A percentile compares a stretch with the other conserved stretches of the same genome.
Evolutionary conservation across 2,329 filamentous ascomycete species (phyloP).

Genomic region (Daldinia eschscholtzii): DNA sequence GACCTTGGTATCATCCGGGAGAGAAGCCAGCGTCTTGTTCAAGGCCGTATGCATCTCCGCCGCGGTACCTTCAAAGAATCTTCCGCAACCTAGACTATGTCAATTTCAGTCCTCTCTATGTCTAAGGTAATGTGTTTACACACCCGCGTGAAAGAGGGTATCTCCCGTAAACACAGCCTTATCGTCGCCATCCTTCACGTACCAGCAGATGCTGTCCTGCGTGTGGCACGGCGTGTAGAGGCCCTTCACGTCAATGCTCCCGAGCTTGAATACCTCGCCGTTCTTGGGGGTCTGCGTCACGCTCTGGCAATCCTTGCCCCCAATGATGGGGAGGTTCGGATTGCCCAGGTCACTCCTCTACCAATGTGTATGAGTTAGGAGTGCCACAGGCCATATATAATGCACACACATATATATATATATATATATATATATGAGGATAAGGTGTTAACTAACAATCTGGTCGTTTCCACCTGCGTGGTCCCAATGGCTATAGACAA

Average conservation of each 20-base stretch:
- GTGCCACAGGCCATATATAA: neutral
- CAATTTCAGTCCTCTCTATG: constrained; percentile 13
- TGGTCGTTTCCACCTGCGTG: constrained; percentile 93
- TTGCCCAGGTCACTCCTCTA: constrained; percentile 63
- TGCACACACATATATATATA: neutral
- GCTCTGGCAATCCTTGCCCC: constrained; percentile 85
- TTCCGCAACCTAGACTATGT: constrained; percentile 78
- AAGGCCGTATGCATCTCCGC: constrained; percentile 93
- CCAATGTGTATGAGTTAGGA: constrained; percentile 16
- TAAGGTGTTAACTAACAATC: constrained; percentile 67
- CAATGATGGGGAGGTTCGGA: constrained; percentile 80
- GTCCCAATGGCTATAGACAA: too few species aligned
- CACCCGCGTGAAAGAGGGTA: constrained; percentile 93
- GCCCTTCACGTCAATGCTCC: constrained; percentile 83
- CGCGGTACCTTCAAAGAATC: constrained; percentile 93
- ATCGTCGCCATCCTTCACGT: constrained; percentile 81
- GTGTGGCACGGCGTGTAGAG: constrained; percentile 98
- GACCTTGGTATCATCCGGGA: constrained; percentile 92
- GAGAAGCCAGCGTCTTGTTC: constrained; percentile 82
- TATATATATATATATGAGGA: neutral
- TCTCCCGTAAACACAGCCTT: constrained; percentile 94
- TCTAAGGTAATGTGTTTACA: constrained; percentile 10
- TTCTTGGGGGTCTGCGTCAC: constrained; percentile 83
- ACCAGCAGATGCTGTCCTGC: constrained; percentile 97
- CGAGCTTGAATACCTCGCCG: constrained; percentile 83